Evolutionary conservation across 768 basidiomycete species (phyloP).

Genomic region (Termitomyces sp.): DNA sequence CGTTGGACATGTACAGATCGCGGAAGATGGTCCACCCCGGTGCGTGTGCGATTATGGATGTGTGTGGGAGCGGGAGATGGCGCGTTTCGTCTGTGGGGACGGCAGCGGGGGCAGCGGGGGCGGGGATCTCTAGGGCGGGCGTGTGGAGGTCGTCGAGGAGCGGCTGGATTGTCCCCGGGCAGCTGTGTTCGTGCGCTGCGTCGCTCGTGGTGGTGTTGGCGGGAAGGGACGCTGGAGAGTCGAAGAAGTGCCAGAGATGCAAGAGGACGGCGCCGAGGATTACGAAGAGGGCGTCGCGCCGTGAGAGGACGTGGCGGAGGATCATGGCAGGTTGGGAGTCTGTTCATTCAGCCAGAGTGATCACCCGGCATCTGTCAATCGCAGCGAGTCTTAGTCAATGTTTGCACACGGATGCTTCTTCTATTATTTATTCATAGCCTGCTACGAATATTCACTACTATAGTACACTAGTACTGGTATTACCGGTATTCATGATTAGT

Average conservation of each 20-base stretch:
- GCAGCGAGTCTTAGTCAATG: no score
- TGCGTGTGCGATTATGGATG: slow-evolving; percentile 56
- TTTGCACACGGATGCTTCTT: no score
- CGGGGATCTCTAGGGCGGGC: no score
- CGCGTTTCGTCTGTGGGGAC: no score
- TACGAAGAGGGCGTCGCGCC: slow-evolving; percentile 55
- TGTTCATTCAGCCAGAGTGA: no score
- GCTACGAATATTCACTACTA: not conserved
- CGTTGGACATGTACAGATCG: slow-evolving; percentile 81
- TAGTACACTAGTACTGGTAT: no score
- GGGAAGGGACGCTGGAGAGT: not conserved
- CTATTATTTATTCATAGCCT: not conserved
- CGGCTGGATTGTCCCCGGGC: not conserved
- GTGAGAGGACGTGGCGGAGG: slow-evolving; percentile 26
- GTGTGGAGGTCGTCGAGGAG: not conserved
- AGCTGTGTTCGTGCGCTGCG: not conserved
- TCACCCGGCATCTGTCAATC: no score
- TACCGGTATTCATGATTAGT: not conserved
- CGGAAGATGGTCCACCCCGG: slow-evolving; percentile 84
- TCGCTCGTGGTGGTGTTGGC: no score
- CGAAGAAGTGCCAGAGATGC: slow-evolving; percentile 44
- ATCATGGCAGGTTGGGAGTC: not conserved
- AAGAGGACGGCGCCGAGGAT: slow-evolving; percentile 51
- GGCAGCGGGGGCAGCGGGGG: no score
- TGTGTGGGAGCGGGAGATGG: slow-evolving; percentile 47